Evolutionary conservation across 2,329 filamentous ascomycete genomes (phyloP), one percentile per base, ranked within the genome.

Genomic region (Microdochium nivale): DNA sequence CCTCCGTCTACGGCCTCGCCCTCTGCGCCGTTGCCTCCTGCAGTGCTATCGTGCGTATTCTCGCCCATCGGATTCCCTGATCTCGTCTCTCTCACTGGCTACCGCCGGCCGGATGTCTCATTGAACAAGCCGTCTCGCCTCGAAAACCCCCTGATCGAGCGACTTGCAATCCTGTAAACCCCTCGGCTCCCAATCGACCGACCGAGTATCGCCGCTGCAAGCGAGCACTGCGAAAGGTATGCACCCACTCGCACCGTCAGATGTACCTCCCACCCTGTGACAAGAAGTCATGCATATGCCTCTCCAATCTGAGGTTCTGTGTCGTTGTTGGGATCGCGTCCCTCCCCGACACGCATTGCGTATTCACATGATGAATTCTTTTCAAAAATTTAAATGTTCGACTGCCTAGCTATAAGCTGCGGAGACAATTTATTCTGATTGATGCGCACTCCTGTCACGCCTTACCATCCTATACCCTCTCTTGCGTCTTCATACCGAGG

Each of bases 391-490:
- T 52, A 63, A 62, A 62, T 63, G 61, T 62, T 63, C 61, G 61
- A 63, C 61, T 63, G 51, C 61, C 60, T 62, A 61, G 61, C 56
- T 24, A 49, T 59, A 59, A 55, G 56, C 57, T 62, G 61, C 60
- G 56, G 61, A 62, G 49, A 60, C 24, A 52, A 55, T 51, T 25
- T 37, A 61, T 57, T 62, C 60, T 63, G 61, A 63, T 51, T 47
- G 16, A 44, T 44, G 40, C 40, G 40, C 40, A 21, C 9, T 44
- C 19, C 40, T 23, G 21, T 4, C 33, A 19, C 40, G 19, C 5
- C 13, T 11, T 3, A 13, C 21, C 40, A 8, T 19, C 3, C 8
- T 23, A 11, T 3, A 11, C 40, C 16, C 13, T 21, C 10, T 24
- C 21, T 21, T 7, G 40, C 40, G 4, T 47, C n/a, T n/a, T n/a